Conservation (phyloP, 2,329 filamentous ascomycete species). For the Colletotrichum brevisporum region DNA sequence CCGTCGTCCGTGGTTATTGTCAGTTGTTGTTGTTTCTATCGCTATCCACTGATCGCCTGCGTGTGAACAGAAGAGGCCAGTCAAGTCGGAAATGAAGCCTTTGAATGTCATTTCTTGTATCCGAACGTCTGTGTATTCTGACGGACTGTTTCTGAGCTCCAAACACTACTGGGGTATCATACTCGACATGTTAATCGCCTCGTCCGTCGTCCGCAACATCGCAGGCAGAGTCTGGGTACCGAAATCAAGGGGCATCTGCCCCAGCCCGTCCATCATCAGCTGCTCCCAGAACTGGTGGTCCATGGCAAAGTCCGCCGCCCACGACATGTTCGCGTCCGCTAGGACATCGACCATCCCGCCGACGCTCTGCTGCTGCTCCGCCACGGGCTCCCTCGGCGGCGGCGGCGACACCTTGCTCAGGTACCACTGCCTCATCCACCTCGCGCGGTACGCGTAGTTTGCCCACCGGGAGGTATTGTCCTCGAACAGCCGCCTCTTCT, state of each 20-base stretch:
- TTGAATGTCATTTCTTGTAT: no score
- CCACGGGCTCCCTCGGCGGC: not conserved
- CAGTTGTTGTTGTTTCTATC: no score
- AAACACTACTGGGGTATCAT: constrained; percentile 15
- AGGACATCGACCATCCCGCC: not conserved
- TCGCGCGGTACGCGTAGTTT: constrained; percentile 52
- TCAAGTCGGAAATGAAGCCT: no score
- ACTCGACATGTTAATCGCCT: not conserved
- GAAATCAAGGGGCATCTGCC: not conserved
- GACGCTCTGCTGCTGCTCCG: not conserved
- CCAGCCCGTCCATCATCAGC: constrained; percentile 21
- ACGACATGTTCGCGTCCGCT: constrained; percentile 8
- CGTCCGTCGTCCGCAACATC: constrained; percentile 7
- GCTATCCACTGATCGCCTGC: no score
- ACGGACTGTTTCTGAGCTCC: not conserved
- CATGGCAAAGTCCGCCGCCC: constrained; percentile 11
- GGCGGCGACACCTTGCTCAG: constrained; percentile 37
- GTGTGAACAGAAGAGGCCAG: no score
- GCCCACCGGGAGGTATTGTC: constrained; percentile 49
- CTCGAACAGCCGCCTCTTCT: constrained; percentile 47
- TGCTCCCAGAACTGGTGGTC: constrained; percentile 33
- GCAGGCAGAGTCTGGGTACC: not conserved
- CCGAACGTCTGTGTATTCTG: no score
- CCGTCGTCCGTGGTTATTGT: no score
- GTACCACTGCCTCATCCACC: constrained; percentile 59